Evolutionary conservation across 306 rosid genomes (phyloP).

Genomic region (Erythrophleum fordii): DNA sequence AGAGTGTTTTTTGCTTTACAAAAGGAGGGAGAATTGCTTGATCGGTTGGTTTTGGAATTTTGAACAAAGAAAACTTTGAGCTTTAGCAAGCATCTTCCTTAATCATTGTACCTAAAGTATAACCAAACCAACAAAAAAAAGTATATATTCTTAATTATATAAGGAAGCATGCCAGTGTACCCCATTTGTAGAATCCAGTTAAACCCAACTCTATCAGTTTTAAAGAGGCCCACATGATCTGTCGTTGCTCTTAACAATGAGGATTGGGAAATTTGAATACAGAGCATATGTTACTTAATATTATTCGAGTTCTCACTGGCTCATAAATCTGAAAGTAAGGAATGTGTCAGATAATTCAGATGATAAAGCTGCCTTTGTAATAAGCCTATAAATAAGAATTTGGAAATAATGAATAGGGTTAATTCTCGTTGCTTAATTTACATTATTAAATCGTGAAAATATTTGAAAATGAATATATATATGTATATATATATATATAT

Average conservation of each 20-base stretch:
- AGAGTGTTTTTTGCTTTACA: neutral
- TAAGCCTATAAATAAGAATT: neutral
- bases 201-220: neutral
- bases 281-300: no score
- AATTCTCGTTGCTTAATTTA: neutral
- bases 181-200: neutral
- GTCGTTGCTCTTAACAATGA: neutral
- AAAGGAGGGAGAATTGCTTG: conserved; percentile 55
- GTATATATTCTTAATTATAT: conserved; percentile 25
- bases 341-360: neutral
- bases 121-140: neutral
- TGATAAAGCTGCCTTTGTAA: neutral
- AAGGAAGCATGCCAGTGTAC: neutral
- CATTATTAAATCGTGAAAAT: neutral
- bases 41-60: conserved; percentile 72
- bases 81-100: conserved; percentile 47
- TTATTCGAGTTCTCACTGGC: neutral
- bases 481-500: no score
- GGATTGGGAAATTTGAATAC: neutral
- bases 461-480: no score
- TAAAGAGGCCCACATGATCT: neutral
- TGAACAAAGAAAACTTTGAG: conserved; percentile 44
- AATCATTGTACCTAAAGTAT: neutral
- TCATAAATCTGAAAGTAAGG: neutral
- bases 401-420: neutral